Percentiles rank a stretch among this genome's conserved stretches.
phyloP scores from a whole-genome alignment of 305 asterid species.

The Fraxinus greggii region DNA sequence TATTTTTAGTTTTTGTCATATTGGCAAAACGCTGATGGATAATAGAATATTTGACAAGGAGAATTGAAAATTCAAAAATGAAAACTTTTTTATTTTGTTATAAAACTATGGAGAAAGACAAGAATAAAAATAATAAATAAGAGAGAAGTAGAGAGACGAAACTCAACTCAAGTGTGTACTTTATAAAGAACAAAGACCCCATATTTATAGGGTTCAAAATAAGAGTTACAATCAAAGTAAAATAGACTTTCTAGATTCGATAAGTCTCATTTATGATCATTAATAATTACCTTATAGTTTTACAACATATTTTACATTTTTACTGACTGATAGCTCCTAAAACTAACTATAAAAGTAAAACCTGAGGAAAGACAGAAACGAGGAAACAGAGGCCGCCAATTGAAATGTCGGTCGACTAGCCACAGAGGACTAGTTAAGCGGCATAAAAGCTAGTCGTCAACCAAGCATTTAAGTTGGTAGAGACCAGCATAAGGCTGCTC shows the following conservation, averaged over 20 bases:
- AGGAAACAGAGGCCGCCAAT: not conserved
- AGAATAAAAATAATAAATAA: too few relatives aligned
- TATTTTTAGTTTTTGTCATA: not conserved
- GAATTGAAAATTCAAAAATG: not conserved
- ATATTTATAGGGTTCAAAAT: too few relatives aligned
- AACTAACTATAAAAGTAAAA: not conserved
- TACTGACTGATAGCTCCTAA: not conserved
- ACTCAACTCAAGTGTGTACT: too few relatives aligned
- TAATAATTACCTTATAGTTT: too few relatives aligned
- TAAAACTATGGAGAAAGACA: too few relatives aligned
- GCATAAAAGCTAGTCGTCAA: not conserved
- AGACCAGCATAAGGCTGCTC: not conserved
- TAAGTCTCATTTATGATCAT: too few relatives aligned
- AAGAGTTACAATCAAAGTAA: too few relatives aligned
- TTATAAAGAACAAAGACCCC: too few relatives aligned
- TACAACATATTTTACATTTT: not conserved
- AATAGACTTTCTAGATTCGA: too few relatives aligned
- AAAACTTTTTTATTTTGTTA: not conserved
- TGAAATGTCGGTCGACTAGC: not conserved
- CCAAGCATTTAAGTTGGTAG: not conserved
- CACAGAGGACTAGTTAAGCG: not conserved
- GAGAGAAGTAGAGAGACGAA: too few relatives aligned
- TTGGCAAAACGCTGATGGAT: not conserved
- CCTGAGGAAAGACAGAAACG: not conserved
- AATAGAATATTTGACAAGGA: not conserved